phyloP scores from a whole-genome alignment of 352 stramenopile genomes.

The Phytophthora constricta region DNA sequence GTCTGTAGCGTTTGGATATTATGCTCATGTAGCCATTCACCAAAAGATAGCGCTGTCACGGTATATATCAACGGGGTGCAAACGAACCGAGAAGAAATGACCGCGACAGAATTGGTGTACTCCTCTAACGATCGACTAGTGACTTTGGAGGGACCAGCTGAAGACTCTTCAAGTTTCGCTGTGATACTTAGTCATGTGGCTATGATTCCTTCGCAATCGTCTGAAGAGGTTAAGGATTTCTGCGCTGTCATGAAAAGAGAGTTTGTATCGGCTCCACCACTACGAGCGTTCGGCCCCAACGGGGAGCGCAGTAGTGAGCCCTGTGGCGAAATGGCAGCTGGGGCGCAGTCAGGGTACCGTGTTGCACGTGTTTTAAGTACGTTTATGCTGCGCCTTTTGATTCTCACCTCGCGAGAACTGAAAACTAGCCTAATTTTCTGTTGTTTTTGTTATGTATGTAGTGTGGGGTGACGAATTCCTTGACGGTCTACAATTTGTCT shows the following conservation, averaged over 20 bases:
- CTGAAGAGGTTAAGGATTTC: slow-evolving; percentile 33
- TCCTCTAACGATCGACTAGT: slow-evolving; percentile 1
- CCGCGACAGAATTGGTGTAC: neutral
- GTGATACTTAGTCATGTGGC: slow-evolving; percentile 55
- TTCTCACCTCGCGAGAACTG: neutral
- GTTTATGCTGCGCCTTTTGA: slow-evolving; percentile 15
- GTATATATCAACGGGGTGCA: slow-evolving; percentile 32
- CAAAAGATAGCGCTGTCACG: slow-evolving; percentile 13
- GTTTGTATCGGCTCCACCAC: slow-evolving; percentile 54
- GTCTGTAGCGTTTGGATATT: slow-evolving; percentile 23
- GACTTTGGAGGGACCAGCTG: slow-evolving; percentile 31
- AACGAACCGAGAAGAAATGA: slow-evolving; percentile 8
- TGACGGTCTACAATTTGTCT: slow-evolving; percentile 70
- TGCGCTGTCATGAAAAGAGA: slow-evolving; percentile 45
- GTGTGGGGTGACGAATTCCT: slow-evolving; percentile 82
- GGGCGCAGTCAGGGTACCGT: slow-evolving; percentile 54
- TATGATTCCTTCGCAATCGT: slow-evolving; percentile 32
- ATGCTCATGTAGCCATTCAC: slow-evolving; percentile 37
- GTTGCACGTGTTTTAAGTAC: slow-evolving; percentile 62
- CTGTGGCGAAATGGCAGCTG: slow-evolving; percentile 42
- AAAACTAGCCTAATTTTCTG: slow-evolving; percentile 15
- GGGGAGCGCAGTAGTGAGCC: slow-evolving; percentile 34
- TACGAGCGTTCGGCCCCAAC: slow-evolving; percentile 46
- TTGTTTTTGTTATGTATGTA: slow-evolving; percentile 32
- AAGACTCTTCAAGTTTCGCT: slow-evolving; percentile 6